phyloP scores from a whole-genome alignment of 2,329 filamentous ascomycete species.

The Ophiocordyceps australis region DNA sequence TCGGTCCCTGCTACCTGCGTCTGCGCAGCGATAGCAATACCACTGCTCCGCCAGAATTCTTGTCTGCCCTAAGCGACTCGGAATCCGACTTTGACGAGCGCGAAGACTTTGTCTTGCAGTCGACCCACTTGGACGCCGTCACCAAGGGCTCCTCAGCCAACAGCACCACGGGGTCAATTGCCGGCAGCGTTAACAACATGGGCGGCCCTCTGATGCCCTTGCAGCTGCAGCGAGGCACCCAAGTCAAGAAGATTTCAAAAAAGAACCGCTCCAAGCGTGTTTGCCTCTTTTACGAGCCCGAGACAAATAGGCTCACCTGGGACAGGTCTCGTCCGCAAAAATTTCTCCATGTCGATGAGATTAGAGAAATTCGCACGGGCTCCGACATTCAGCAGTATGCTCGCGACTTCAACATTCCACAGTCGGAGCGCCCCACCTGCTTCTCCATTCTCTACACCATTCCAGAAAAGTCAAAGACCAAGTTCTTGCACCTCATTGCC shows the following conservation, averaged over 20 bases:
- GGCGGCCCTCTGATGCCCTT: conserved; percentile 60
- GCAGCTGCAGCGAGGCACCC: conserved; percentile 60
- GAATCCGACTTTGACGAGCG: conserved; percentile 38
- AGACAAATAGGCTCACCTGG: conserved; percentile 78
- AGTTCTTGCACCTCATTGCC: conserved; percentile 77
- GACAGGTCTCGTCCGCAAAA: conserved; percentile 63
- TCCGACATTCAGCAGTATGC: conserved; percentile 77
- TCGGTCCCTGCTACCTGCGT: conserved; percentile 75
- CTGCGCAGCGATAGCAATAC: conserved; percentile 80
- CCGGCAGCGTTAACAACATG: conserved; percentile 21
- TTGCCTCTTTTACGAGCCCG: conserved; percentile 54
- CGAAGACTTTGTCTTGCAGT: conserved; percentile 21
- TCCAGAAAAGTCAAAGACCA: conserved; percentile 62
- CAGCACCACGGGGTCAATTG: conserved; percentile 27
- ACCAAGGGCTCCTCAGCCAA: conserved; percentile 27
- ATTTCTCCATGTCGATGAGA: conserved; percentile 85
- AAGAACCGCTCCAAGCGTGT: conserved; percentile 60
- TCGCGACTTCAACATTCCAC: conserved; percentile 58
- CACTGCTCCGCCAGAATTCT: conserved; percentile 35
- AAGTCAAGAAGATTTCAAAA: conserved; percentile 69
- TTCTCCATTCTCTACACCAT: conserved; percentile 82
- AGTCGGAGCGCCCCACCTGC: conserved; percentile 52
- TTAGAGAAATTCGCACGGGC: conserved; percentile 74
- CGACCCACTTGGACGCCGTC: conserved; percentile 22
- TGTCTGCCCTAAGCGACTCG: conserved; percentile 25